Evolutionary conservation across 495 filamentous ascomycete genomes (phyloP), one percentile per base, ranked within the genome.

Genomic region (Cudoniella acicularis): DNA sequence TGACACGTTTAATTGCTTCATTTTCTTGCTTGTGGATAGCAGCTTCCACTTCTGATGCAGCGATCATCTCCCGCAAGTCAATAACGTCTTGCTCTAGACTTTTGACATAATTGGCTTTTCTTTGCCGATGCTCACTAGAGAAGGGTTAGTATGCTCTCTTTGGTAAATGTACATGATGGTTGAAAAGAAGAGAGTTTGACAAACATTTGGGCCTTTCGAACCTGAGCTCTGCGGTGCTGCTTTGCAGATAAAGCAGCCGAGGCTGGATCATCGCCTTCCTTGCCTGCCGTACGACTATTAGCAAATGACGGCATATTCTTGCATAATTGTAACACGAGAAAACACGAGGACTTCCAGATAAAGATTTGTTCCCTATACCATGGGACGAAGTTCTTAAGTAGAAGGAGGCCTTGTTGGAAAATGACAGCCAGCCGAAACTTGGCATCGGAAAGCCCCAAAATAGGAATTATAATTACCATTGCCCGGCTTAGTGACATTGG

Each of bases 61-160:
- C 66, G 60, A 82, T 79, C 64, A 74, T 59, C 23, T 78, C 73
- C 10, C 79, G 73, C 21, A 77, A 63, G 26, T 67, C 62, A 17
- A 69, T 69, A 1, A 78, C 63, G 52, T 80, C 78, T 61, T 69
- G 66, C 72, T 82, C 79, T 27, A 80, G 72, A 63, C 76, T 63
- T 59, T 75, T 76, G 56, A 77, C 70, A 64, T 80, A 76, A 67
- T 80, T 77, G 21, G 73, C 73, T 62, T 82, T 80, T 25, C 76
- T 73, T 61, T 80, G 75, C 3, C 78, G 75, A 59, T 82, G 79
- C 60, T 78, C 57, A n/a, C 64, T 67, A 47, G 49, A 11, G 1
- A 18, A 41, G 16, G 27, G 43, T 61, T 25, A 61, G 57, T 36
- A 26, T 52, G 40, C 13, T 49, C 20, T 24, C 18, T n/a, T 50